A percentile compares a stretch with the other conserved stretches of the same genome.
These are phyloP conservation scores for Podaxis mareebaensis DNA, from an alignment of 768 basidiomycete genomes.

Conservation along the genomic window DNA sequence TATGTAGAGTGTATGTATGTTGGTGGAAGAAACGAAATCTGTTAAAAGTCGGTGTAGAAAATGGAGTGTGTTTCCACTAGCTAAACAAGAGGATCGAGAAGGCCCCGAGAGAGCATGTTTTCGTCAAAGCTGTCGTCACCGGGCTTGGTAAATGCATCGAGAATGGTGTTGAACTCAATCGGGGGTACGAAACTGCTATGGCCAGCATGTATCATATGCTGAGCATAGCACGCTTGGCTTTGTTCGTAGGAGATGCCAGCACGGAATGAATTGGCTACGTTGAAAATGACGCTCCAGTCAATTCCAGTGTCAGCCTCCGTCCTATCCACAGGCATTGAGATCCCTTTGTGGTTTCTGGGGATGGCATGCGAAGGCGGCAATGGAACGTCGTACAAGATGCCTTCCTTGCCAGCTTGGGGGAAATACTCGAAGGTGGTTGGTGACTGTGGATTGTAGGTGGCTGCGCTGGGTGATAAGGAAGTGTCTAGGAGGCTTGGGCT, in stretches of 20 bases:
- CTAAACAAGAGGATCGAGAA: constrained; percentile 9
- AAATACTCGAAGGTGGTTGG: background rate
- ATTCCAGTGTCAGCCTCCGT: background rate
- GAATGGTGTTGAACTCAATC: background rate
- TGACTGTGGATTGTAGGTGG: background rate
- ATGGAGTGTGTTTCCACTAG: no score
- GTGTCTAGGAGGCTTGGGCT: background rate
- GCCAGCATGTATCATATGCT: background rate
- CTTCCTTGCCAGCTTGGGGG: background rate
- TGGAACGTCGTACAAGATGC: background rate
- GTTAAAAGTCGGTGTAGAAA: no score
- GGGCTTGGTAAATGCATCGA: background rate
- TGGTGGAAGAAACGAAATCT: no score
- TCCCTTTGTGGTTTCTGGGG: background rate
- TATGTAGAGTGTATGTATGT: no score
- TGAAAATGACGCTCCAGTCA: background rate
- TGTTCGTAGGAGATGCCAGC: background rate
- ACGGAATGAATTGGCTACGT: background rate
- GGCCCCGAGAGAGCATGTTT: background rate
- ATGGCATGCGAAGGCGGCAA: background rate
- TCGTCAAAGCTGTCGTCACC: background rate
- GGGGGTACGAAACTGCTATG: background rate
- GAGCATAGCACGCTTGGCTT: background rate
- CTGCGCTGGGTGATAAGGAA: background rate
- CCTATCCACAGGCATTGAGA: background rate